A percentile compares a stretch with the other conserved stretches of the same genome.
phyloP scores from a whole-genome alignment of 2,329 filamentous ascomycete genomes.

The Aspergillus fructus region DNA sequence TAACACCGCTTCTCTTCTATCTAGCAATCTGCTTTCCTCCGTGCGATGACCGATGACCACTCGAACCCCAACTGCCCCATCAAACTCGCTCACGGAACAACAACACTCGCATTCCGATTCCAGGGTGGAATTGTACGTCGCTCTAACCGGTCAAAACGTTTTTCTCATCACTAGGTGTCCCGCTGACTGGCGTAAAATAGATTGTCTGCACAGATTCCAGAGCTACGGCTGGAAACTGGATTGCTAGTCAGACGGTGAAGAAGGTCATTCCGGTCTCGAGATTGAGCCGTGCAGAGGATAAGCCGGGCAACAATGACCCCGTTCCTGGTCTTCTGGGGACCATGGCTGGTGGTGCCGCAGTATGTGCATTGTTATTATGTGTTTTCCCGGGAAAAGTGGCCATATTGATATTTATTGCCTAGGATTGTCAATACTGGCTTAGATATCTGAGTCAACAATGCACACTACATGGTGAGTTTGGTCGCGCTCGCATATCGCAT shows the following conservation, averaged over 20 bases:
- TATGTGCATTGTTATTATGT: constrained; percentile 33
- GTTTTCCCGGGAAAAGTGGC: not conserved
- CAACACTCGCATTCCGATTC: constrained; percentile 96
- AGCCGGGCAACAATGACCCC: constrained; percentile 31
- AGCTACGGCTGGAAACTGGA: constrained; percentile 97
- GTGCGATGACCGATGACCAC: constrained; percentile 94
- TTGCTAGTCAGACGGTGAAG: constrained; percentile 98
- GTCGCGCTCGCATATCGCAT: not conserved
- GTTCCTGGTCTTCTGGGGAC: constrained; percentile 72
- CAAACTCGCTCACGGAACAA: constrained; percentile 99
- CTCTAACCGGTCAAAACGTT: not conserved
- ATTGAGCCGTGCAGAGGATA: constrained; percentile 40
- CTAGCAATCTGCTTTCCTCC: constrained; percentile 89
- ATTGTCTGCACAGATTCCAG: constrained; percentile 97
- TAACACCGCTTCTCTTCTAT: constrained; percentile 13
- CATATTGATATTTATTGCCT: constrained; percentile 12
- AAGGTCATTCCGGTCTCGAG: constrained; percentile 74
- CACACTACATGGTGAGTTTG: constrained; percentile 71
- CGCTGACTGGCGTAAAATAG: constrained; percentile 19
- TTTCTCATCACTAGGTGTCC: not conserved
- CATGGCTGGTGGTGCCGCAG: constrained; percentile 96
- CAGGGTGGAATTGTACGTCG: constrained; percentile 75
- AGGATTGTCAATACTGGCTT: constrained; percentile 99
- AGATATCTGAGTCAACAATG: constrained; percentile 99
- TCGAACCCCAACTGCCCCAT: constrained; percentile 96